Base-by-base conservation (phyloP, 2,329 filamentous ascomycete genomes). In the Arthrinium puccinioides region DNA sequence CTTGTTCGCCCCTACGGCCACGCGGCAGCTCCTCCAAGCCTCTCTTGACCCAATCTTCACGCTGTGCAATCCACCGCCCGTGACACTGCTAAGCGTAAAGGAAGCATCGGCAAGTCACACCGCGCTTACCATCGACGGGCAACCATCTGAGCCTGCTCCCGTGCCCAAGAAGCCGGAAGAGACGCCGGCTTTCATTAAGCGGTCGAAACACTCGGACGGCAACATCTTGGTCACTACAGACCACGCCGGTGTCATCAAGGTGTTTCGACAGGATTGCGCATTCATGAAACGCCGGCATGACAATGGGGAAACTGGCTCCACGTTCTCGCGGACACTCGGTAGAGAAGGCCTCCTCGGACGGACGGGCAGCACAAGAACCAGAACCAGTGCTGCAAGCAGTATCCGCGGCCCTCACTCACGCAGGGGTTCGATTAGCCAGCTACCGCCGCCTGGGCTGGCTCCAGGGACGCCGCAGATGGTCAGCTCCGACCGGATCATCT, bases 1-100 rank as follows among this genome's bases (percentile, higher is more conserved):
- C 2, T 65, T 92, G 4, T 82, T 96, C 53, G 90, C 90, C 1
- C 90, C 92, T 0, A 75, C 76, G 0, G 79, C 77, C 50, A 88
- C 87, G 9, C 77, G 86, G 40, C 82, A 85, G 52, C 68, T 92
- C 3, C 72, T 98, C 1, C 81, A 84, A 35, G 74, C 76, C 11
- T 94, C 88, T 0, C 85, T 87, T 38, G 89, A 98, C 55, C 89
- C 92, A 2, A 76, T 98, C n/a, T 98, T 88, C 57, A 89, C 96
- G 50, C 71, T 97, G 1, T 97, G 92, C 68, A 97, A 97, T 50
- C 92, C 92, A 5, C 92, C 90, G 0, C 88, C 90, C 0, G 79
- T 97, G 13, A 89, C 79, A 6, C 69, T 97, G 14, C 70, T 89
- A 43, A 88, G 83, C 46, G 74, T 81, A 19, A 78, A 82, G 15